phyloP scores from a whole-genome alignment of 2,329 filamentous ascomycete species.

The Hansfordia pulvinata region DNA sequence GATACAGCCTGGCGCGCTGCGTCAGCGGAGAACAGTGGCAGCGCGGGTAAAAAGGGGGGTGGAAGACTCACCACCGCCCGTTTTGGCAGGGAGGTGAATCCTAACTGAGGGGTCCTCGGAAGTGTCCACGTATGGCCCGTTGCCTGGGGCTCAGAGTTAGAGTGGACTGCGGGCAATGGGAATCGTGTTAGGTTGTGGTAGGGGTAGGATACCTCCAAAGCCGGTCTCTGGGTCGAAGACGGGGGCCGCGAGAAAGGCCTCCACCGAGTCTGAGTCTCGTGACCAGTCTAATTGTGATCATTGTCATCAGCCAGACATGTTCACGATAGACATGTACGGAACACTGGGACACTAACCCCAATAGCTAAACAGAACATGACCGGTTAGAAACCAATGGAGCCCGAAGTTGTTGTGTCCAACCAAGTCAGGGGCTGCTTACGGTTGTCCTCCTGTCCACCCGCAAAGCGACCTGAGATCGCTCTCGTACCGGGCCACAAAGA shows the following conservation, averaged over 20 bases:
- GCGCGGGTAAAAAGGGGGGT: neutral
- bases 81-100: neutral
- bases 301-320: too few species aligned
- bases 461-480: conserved; percentile 1
- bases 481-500: conserved; percentile 1
- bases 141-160: neutral
- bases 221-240: conserved; percentile 1
- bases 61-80: conserved; percentile 1
- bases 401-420: neutral
- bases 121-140: neutral
- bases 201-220: conserved; percentile 1
- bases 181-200: too few species aligned
- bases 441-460: conserved; percentile 1
- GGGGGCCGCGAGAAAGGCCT: conserved; percentile 1
- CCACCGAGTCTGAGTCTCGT: neutral
- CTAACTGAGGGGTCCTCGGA: neutral
- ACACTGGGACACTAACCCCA: conserved; percentile 1
- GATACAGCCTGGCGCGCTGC: conserved; percentile 16
- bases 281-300: neutral
- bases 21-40: conserved; percentile 5
- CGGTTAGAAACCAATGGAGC: neutral
- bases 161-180: too few species aligned
- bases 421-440: neutral
- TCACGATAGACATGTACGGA: too few species aligned
- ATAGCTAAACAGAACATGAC: neutral